Base-by-base conservation (phyloP, 345 rosid species). In the Sisymbrium altissimum region DNA sequence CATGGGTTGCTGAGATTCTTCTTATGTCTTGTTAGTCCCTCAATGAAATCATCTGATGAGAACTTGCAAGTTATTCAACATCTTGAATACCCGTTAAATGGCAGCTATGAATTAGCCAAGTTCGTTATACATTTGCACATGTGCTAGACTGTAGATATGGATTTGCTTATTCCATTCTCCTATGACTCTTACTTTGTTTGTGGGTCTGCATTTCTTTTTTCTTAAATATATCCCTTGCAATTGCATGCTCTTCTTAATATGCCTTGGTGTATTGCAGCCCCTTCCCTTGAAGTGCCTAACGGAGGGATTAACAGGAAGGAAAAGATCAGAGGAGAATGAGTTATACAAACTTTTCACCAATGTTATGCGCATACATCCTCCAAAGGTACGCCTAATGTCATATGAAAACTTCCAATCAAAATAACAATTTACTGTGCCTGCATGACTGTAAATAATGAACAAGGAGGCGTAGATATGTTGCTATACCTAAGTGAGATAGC, bases 341-440 rank as follows among this genome's bases (percentile, higher is more conserved):
- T 80, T 94, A 74, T 75, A 81, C 81, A 86, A 84, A 78, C 91
- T 94, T 78, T 94, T 94, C 80, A 79, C 84, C 45, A 94, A 94
- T 79, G 84, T 88, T 73, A 76, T 94, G 73, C 67, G 76, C 72
- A 57, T 94, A 46, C 35, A 73, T 73, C 96, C 96, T 60, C 97
- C 97, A 29, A 85, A 91, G 90, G 98, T 88, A 77, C 66, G 62
- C 70, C 29, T 65, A 17, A 60, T 63, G 17, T 57, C 40, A 33
- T 23, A 54, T 18, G n/a, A 0, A 54, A 54, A 18, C 21, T 49
- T 52, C 30, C 4, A 18, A 9, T 41, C 61, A 67, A 49, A 59
- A 7, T 60, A 40, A 40, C 17, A 14, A 39, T 9, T 55, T 36
- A 27, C 11, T 23, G 9, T 23, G 65, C 21, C 23, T 59, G 49